Evolutionary conservation across 768 basidiomycete genomes (phyloP), one percentile per base, ranked within the genome.

Genomic region (Suillus clintonianus): DNA sequence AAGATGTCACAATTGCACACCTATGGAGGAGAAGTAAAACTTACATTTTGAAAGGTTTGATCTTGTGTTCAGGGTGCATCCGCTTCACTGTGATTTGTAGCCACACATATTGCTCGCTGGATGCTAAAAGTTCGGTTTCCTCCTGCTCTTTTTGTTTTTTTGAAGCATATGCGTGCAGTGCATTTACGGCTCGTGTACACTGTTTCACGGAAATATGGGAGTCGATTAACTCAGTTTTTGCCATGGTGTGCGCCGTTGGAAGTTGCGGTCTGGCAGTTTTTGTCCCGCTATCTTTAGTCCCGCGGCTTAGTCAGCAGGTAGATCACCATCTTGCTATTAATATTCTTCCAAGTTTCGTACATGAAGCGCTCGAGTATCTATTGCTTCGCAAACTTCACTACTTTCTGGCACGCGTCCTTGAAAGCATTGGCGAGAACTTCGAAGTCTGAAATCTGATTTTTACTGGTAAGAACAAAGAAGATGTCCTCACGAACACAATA

Each of bases 61-160:
- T 77, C 70, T 84, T 89, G 71, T 86, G 87, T 64, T 85, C 85
- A 39, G 90, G 83, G 30, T 88, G 84, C 72, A 95, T 90, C 71
- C 83, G 85, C 82, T 97, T 97, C 63, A 95, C 88, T 5, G 92
- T 86, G 60, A 99, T 82, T 68, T 92, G 89, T 22, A 99, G 83
- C 92, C 94, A 98, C 60, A 99, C 82, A 75, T 88, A 81, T 71
- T 94, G 92, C 70, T 96, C 94, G 74, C 87, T 92, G 53, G 85
- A 85, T 0, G 87, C 83, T 60, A 95, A 77, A 8, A 95, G 86
- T 71, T 97, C 89, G 0, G 76, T 87, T 74, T 92, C 88, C 64
- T 89, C 86, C 63, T 83, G 81, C 70, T 91, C 78, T 68, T 85
- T 77, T 66, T 87, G 84, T 69, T 82, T 81, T 72, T 91, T 89